Evolutionary conservation across 2,329 filamentous ascomycete genomes (phyloP).

Genomic region (Trichoderma sp.): DNA sequence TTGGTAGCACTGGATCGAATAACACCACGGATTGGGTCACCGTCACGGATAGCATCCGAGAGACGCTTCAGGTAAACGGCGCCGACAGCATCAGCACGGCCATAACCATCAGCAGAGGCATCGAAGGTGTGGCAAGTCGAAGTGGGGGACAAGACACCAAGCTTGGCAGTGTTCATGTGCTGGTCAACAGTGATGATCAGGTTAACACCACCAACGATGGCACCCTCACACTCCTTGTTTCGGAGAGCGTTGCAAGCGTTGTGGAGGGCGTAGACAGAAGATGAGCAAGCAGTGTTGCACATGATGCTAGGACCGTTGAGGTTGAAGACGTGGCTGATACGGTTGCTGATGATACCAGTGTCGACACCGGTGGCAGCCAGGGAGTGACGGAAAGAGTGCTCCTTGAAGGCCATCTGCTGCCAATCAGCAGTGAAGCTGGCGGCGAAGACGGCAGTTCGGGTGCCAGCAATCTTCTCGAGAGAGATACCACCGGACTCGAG

Average conservation of each 20-base stretch:
- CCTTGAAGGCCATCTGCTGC: slow-evolving; percentile 10
- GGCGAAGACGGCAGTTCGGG: slow-evolving; percentile 19
- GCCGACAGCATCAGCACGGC: slow-evolving; percentile 31
- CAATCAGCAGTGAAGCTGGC: slow-evolving; percentile 1
- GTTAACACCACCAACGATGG: slow-evolving; percentile 38
- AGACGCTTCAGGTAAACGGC: slow-evolving; percentile 35
- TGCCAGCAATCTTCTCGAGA: slow-evolving; percentile 27
- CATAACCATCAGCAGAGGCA: slow-evolving; percentile 34
- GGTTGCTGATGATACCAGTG: slow-evolving; percentile 36
- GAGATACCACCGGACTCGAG: slow-evolving; percentile 38
- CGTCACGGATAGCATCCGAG: neutral
- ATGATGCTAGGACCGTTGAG: slow-evolving; percentile 35
- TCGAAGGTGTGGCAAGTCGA: slow-evolving; percentile 35
- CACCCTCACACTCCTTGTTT: slow-evolving; percentile 31
- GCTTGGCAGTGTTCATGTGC: slow-evolving; percentile 23
- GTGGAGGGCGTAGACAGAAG: slow-evolving; percentile 30
- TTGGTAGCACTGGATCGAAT: slow-evolving; percentile 25
- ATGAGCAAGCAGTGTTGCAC: slow-evolving; percentile 38
- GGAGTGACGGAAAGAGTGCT: slow-evolving; percentile 10
- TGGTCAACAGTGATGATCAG: slow-evolving; percentile 31
- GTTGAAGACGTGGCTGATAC: slow-evolving; percentile 38
- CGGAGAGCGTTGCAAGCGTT: slow-evolving; percentile 30
- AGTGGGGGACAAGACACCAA: slow-evolving; percentile 24
- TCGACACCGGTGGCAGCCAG: slow-evolving; percentile 30
- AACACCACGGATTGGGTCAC: slow-evolving; percentile 22